Conservation (phyloP, 345 rosid species). For the Durio zibethinus region DNA sequence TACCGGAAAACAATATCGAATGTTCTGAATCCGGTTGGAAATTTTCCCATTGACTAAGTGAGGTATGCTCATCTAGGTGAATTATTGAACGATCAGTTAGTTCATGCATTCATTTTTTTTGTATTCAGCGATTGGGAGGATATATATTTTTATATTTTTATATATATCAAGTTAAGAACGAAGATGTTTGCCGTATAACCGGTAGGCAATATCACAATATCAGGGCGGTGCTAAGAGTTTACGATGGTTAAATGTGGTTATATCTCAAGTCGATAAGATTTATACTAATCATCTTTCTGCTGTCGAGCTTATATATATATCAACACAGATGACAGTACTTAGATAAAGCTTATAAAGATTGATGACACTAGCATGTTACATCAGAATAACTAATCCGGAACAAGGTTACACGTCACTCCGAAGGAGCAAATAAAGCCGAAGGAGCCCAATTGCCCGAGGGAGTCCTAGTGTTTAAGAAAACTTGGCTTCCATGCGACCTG, state of each 20-base stretch:
- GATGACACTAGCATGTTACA: neutral
- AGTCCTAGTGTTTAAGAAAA: neutral
- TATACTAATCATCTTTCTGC: neutral
- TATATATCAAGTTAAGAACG: no score
- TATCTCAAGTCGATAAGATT: neutral
- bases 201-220: neutral
- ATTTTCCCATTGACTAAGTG: no score
- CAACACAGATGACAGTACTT: neutral
- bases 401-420: neutral
- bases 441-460: neutral
- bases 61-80: no score
- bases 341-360: neutral
- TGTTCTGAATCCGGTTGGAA: no score
- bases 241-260: neutral
- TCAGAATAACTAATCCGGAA: neutral
- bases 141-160: no score
- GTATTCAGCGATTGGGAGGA: no score
- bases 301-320: neutral
- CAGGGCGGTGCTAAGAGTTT: neutral
- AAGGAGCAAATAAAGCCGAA: neutral
- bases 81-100: no score
- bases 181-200: no score
- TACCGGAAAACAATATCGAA: neutral
- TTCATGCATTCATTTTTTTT: no score
- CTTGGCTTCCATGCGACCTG: neutral